These are phyloP conservation scores for Pisolithus albus DNA, from an alignment of 768 basidiomycete genomes.

Conservation along the genomic window DNA sequence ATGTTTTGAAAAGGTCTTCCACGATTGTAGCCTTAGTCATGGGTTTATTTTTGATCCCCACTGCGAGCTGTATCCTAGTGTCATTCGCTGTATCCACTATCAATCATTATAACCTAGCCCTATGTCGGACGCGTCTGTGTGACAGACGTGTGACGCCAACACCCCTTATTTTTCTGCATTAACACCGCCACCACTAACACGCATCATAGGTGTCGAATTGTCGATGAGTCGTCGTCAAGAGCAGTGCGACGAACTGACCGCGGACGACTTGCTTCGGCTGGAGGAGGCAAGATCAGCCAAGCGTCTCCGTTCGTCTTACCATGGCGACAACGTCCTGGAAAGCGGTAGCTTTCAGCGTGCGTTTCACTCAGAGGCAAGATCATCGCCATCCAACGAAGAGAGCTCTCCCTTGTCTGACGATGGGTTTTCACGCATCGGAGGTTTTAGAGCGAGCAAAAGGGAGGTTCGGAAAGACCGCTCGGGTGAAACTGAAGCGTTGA, in stretches of 20 bases:
- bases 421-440: conserved; percentile 4
- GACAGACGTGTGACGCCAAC: neutral
- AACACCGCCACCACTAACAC: too few relatives aligned
- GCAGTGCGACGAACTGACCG: conserved; percentile 24
- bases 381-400: conserved; percentile 16
- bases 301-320: conserved; percentile 17
- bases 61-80: too few relatives aligned
- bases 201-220: too few relatives aligned
- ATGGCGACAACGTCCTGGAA: conserved; percentile 1
- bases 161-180: too few relatives aligned
- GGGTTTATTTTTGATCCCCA: too few relatives aligned
- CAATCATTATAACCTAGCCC: too few relatives aligned
- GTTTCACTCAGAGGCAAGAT: conserved; percentile 5
- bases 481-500: conserved; percentile 10
- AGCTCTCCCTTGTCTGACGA: conserved; percentile 8
- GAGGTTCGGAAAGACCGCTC: conserved; percentile 5
- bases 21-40: too few relatives aligned
- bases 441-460: neutral
- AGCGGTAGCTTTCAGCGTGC: conserved; percentile 3
- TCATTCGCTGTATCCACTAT: too few relatives aligned
- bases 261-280: conserved; percentile 42
- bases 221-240: conserved; percentile 1
- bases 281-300: conserved; percentile 40
- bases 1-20: too few relatives aligned
- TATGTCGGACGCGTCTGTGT: neutral